Percentiles rank a stretch among this genome's conserved stretches.
Conservation (phyloP, 805 yeast genomes). For the Wickerhamiella lipophila region DNA sequence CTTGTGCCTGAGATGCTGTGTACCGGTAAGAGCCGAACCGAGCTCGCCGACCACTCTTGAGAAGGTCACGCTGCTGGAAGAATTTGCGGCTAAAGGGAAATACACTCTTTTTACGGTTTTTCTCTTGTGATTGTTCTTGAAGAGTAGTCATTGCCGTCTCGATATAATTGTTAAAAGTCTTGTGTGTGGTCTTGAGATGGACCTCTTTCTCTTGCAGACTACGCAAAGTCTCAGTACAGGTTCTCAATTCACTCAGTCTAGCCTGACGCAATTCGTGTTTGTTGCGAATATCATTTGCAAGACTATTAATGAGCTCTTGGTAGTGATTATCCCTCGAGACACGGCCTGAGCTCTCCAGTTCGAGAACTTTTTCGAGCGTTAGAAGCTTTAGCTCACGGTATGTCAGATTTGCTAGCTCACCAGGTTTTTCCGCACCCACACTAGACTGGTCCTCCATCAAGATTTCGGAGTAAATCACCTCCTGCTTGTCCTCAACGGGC, state of each 20-base stretch:
- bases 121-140: conserved; percentile 31
- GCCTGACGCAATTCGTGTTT: conserved; percentile 40
- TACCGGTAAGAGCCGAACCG: conserved; percentile 68
- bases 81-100: conserved; percentile 54
- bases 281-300: conserved; percentile 64
- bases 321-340: conserved; percentile 57
- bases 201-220: conserved; percentile 36
- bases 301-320: conserved; percentile 68
- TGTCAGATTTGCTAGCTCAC: conserved; percentile 25
- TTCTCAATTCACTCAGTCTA: conserved; percentile 35
- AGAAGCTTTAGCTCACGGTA: conserved; percentile 68
- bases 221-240: conserved; percentile 35
- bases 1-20: conserved; percentile 60
- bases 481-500: conserved; percentile 59
- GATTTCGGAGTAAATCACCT: conserved; percentile 27
- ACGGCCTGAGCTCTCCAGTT: conserved; percentile 55
- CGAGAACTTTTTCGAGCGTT: conserved; percentile 61
- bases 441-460: conserved; percentile 20
- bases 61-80: conserved; percentile 59
- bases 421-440: conserved; percentile 10
- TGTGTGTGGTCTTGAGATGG: conserved; percentile 33
- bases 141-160: conserved; percentile 39
- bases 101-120: conserved; percentile 23
- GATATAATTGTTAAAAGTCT: conserved; percentile 36
- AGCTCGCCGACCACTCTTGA: conserved; percentile 44